A percentile compares a stretch with the other conserved stretches of the same genome.
phyloP scores from a whole-genome alignment of 1,284 basidiomycete species.

The Chiua sp. region DNA sequence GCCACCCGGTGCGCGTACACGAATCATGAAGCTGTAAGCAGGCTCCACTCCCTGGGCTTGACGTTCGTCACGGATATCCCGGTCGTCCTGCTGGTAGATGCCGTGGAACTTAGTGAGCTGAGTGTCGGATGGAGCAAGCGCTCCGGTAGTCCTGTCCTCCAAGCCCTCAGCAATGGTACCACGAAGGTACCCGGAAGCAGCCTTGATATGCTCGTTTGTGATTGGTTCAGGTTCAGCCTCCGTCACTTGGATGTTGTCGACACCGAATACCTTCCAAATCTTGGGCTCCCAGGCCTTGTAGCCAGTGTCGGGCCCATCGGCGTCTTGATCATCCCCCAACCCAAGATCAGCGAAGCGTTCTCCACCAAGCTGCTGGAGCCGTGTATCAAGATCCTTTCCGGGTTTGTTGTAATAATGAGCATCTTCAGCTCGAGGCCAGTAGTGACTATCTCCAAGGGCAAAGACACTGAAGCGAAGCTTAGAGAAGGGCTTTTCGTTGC shows the following conservation, averaged over 20 bases:
- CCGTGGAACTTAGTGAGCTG: conserved; percentile 99
- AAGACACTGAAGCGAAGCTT: conserved; percentile 87
- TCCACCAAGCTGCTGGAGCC: conserved; percentile 79
- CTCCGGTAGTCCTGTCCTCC: conserved; percentile 86
- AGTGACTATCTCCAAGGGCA: conserved; percentile 97
- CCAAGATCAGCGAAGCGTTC: conserved; percentile 78
- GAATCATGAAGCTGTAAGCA: conserved; percentile 99
- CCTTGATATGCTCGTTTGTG: conserved; percentile 99
- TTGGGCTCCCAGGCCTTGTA: conserved; percentile 95
- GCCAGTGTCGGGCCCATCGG: conserved; percentile 95
- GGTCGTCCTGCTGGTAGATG: conserved; percentile 97
- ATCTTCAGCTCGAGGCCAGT: conserved; percentile 98
- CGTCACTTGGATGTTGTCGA: conserved; percentile 87
- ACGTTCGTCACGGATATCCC: conserved; percentile 97
- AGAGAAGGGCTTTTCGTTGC: conserved; percentile 58
- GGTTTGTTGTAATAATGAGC: conserved; percentile 99
- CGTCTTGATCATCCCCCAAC: conserved; percentile 97
- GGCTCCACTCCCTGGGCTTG: conserved; percentile 94
- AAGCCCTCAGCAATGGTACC: conserved; percentile 96
- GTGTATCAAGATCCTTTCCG: conserved; percentile 87
- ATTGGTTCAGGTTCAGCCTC: conserved; percentile 97
- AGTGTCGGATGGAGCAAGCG: conserved; percentile 87
- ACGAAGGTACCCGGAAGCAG: conserved; percentile 92
- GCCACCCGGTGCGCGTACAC: conserved; percentile 94
- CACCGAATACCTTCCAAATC: conserved; percentile 95